Evolutionary conservation across 2,329 filamentous ascomycete species (phyloP), one percentile per base, ranked within the genome.

Genomic region (Fusarium pseudocircinatum): DNA sequence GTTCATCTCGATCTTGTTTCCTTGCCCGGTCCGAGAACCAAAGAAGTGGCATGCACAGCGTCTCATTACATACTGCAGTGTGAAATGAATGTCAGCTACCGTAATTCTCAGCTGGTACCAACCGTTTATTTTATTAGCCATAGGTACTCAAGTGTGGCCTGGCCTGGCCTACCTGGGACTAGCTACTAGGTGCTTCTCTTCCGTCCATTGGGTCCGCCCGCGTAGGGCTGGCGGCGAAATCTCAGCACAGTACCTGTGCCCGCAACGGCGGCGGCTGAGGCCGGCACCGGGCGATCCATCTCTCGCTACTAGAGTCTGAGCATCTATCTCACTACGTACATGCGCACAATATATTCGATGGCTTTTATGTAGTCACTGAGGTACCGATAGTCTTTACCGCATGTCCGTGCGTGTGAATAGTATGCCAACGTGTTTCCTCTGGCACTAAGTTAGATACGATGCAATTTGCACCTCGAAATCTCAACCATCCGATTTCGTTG

Each of bases 201-300:
- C 60, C 44, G 49, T 54, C 56, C 30, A 44, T 40, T 47, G 43
- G n/a, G 63, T 34, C 67, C 37, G 59, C 28, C 67, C 34, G 54
- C 28, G 61, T 73, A 73, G 69, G 71, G 71, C 71, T 74, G 71
- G 63, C 43, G 52, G 66, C 60, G 47, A 42, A 63, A 15, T 52
- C 32, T 36, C 49, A 36, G 49, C 32, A 52, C 49, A 52, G 30
- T 50, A 34, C 47, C 28, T 30, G 37, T 69, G 56, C 58, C 72
- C 72, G 57, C 63, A 72, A 50, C 68, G 63, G 63, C 57, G 46
- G 40, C 72, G 68, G 72, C 64, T 74, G 60, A 63, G 63, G 63
- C 68, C 72, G 56, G 56, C 56, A 50, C 56, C 24, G 72, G 60
- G 47, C 52, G 68, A 69, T 69, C 56, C 71, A 62, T 66, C 42